A percentile compares a stretch with the other conserved stretches of the same genome.
Conservation (phyloP, 1,284 basidiomycete species). For the Flammula alnicola region DNA sequence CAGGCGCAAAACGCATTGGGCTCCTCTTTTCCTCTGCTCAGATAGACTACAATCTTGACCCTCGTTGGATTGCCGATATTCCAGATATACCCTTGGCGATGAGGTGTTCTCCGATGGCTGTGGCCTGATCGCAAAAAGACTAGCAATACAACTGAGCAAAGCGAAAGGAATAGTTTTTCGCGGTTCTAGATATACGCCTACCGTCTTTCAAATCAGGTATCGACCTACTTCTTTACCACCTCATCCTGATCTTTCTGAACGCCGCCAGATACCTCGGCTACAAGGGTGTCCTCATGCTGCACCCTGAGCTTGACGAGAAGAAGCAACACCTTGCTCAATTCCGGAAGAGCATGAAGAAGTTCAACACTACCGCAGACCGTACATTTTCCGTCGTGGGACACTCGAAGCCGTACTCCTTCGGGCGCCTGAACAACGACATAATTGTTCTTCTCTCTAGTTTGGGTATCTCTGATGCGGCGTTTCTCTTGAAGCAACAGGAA, state of each 20-base stretch:
- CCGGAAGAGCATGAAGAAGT: conserved; percentile 71
- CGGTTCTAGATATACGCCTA: conserved; percentile 58
- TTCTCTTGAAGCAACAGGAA: conserved; percentile 57
- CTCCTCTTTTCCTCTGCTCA: conserved; percentile 67
- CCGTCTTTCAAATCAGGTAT: conserved; percentile 66
- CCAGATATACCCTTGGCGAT: conserved; percentile 59
- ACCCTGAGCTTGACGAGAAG: conserved; percentile 54
- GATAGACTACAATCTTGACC: conserved; percentile 58
- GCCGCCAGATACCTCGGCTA: conserved; percentile 57
- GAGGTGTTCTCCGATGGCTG: conserved; percentile 71
- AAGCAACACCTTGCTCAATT: conserved; percentile 55
- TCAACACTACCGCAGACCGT: conserved; percentile 53
- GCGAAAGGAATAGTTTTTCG: conserved; percentile 58
- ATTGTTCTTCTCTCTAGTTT: conserved; percentile 67
- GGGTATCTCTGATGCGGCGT: conserved; percentile 56
- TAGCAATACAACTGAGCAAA: conserved; percentile 56
- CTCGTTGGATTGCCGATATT: conserved; percentile 54
- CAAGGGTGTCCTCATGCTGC: conserved; percentile 69
- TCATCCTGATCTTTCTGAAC: conserved; percentile 1
- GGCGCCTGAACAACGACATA: conserved; percentile 69
- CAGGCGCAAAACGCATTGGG: conserved; percentile 70
- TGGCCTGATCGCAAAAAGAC: conserved; percentile 58
- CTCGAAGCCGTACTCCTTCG: conserved; percentile 65
- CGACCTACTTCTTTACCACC: conserved; percentile 1
- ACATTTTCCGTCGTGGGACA: conserved; percentile 69